A percentile compares a stretch with the other conserved stretches of the same genome.
These are phyloP conservation scores for Penicillium taxi DNA, from an alignment of 495 filamentous ascomycete species.

Conservation along the genomic window DNA sequence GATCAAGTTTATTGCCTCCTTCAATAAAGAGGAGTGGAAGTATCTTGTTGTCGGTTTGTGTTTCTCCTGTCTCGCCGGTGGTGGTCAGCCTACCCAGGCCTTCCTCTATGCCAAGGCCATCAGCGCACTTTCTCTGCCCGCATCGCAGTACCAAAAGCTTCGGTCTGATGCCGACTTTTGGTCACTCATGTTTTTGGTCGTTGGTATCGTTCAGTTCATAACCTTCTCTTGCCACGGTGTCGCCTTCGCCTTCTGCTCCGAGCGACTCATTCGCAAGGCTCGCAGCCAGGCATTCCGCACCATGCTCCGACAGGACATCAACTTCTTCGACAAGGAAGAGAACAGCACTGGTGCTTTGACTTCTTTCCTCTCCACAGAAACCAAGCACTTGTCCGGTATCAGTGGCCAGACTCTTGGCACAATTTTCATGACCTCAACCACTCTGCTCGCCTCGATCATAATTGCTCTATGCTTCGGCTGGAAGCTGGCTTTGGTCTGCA, in stretches of 20 bases:
- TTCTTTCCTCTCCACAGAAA: slow-evolving; percentile 77
- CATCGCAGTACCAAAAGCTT: slow-evolving; percentile 39
- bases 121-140: slow-evolving; percentile 50
- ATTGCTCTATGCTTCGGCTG: slow-evolving; percentile 68
- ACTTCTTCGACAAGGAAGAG: slow-evolving; percentile 78
- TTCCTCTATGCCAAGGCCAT: slow-evolving; percentile 91
- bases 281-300: slow-evolving; percentile 72
- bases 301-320: slow-evolving; percentile 89
- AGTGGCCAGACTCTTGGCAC: slow-evolving; percentile 76
- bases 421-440: slow-evolving; percentile 66
- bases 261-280: slow-evolving; percentile 72
- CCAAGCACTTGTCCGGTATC: slow-evolving; percentile 75
- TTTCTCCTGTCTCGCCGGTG: slow-evolving; percentile 72
- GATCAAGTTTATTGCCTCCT: slow-evolving; percentile 72
- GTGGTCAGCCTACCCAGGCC: slow-evolving; percentile 77
- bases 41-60: slow-evolving; percentile 70
- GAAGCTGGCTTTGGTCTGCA: slow-evolving; percentile 85
- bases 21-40: slow-evolving; percentile 68
- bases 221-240: slow-evolving; percentile 61
- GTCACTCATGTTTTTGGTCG: slow-evolving; percentile 88
- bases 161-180: slow-evolving; percentile 75
- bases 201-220: slow-evolving; percentile 71
- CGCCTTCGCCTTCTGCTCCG: slow-evolving; percentile 76
- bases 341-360: slow-evolving; percentile 80
- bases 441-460: slow-evolving; percentile 58